Conservation (phyloP, 441 rosid genomes). For the Populus tomentosa region DNA sequence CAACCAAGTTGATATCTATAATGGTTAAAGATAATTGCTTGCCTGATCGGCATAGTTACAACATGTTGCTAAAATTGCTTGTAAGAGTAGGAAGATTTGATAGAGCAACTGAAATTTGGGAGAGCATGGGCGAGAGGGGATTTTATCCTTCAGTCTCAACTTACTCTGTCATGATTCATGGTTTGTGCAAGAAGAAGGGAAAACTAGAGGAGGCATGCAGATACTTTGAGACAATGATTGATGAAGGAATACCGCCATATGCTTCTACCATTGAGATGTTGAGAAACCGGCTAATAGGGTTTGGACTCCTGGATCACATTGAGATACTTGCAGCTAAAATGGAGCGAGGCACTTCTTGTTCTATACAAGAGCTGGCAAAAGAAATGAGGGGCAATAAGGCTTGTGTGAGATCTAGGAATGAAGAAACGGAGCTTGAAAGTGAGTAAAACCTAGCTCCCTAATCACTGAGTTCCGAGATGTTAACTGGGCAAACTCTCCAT, state of each 20-base stretch:
- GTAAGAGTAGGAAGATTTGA: slow-evolving; percentile 76
- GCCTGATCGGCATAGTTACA: slow-evolving; percentile 73
- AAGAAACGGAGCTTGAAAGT: slow-evolving; percentile 54
- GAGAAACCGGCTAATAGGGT: slow-evolving; percentile 59
- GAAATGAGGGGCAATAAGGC: slow-evolving; percentile 59
- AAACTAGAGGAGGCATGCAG: slow-evolving; percentile 78
- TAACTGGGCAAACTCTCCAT: not conserved
- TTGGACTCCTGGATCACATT: slow-evolving; percentile 50
- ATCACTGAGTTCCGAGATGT: not conserved
- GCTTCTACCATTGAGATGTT: slow-evolving; percentile 64
- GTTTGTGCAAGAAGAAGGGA: slow-evolving; percentile 67
- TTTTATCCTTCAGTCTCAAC: slow-evolving; percentile 82
- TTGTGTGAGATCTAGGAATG: slow-evolving; percentile 32
- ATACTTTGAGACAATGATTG: slow-evolving; percentile 92
- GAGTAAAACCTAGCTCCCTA: slow-evolving; percentile 25
- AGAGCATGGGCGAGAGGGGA: slow-evolving; percentile 57
- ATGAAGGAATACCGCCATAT: slow-evolving; percentile 88
- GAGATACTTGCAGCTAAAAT: slow-evolving; percentile 75
- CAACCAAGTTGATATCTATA: slow-evolving; percentile 54
- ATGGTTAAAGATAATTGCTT: slow-evolving; percentile 55
- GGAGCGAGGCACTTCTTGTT: slow-evolving; percentile 64
- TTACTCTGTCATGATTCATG: slow-evolving; percentile 79
- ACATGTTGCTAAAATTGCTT: slow-evolving; percentile 75
- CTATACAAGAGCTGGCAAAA: slow-evolving; percentile 57
- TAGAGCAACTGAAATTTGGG: slow-evolving; percentile 67